Evolutionary conservation across 176 grass and related monocot species (phyloP).

Genomic region (Carex kokanica): DNA sequence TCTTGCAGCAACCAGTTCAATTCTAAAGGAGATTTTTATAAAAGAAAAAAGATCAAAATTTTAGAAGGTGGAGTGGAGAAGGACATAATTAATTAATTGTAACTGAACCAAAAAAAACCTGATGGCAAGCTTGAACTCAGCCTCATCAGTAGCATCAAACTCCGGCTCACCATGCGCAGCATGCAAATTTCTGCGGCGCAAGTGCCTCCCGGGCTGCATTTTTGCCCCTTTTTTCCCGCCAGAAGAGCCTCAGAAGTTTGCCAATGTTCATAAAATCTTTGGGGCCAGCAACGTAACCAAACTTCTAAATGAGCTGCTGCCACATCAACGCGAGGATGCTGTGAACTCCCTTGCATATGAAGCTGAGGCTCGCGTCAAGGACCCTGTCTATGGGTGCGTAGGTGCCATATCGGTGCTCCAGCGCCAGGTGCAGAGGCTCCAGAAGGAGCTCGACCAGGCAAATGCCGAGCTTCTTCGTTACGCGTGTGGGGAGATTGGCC

Average conservation of each 20-base stretch:
- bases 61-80: too few species aligned
- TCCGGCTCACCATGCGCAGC: slow-evolving; percentile 19
- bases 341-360: slow-evolving; percentile 35
- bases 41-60: too few species aligned
- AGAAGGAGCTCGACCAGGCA: slow-evolving; percentile 28
- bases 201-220: slow-evolving; percentile 26
- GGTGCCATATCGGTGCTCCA: slow-evolving; percentile 32
- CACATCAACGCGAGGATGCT: slow-evolving; percentile 26
- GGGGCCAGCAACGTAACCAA: slow-evolving; percentile 30
- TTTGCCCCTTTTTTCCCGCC: slow-evolving; percentile 35
- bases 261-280: slow-evolving; percentile 27
- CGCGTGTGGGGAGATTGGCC: slow-evolving; percentile 11
- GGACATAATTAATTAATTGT: too few species aligned
- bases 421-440: slow-evolving; percentile 26
- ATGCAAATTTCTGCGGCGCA: slow-evolving; percentile 27
- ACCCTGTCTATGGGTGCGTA: slow-evolving; percentile 29
- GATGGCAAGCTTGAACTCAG: slow-evolving; percentile 24
- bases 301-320: slow-evolving; percentile 31
- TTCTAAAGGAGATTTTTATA: neutral
- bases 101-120: neutral
- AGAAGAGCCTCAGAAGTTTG: slow-evolving; percentile 25
- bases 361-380: slow-evolving; percentile 24
- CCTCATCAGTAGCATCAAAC: neutral
- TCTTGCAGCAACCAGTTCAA: neutral
- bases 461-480: slow-evolving; percentile 26